A percentile compares a stretch with the other conserved stretches of the same genome.
Evolutionary conservation across 495 filamentous ascomycete species (phyloP).

Genomic region (Monascus purpureus): DNA sequence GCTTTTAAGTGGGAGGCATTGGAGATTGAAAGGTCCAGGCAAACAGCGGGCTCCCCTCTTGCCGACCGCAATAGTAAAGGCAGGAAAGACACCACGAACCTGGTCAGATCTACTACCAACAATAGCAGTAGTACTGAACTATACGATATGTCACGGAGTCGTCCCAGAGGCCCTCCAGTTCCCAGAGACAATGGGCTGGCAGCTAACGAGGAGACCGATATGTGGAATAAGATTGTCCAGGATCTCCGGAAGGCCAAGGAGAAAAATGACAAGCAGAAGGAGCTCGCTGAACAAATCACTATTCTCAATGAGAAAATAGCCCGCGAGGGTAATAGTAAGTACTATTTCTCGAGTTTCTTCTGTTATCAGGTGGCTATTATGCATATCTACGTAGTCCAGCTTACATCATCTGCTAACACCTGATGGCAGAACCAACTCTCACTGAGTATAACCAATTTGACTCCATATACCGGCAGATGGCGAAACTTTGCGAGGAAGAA

Average conservation of each 20-base stretch:
- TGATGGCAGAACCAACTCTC: slow-evolving; percentile 23
- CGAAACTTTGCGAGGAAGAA: slow-evolving; percentile 49
- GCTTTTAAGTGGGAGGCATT: slow-evolving; percentile 14
- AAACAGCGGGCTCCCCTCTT: background rate
- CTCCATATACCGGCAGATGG: slow-evolving; percentile 44
- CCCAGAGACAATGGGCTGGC: slow-evolving; percentile 34
- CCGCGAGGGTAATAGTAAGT: slow-evolving; percentile 31
- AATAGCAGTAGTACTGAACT: background rate
- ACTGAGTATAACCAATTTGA: slow-evolving; percentile 37
- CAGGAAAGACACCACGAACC: background rate
- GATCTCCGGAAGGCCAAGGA: slow-evolving; percentile 46
- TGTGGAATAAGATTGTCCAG: slow-evolving; percentile 49
- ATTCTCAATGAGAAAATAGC: slow-evolving; percentile 36
- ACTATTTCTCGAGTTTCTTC: slow-evolving; percentile 4
- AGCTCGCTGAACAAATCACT: slow-evolving; percentile 37
- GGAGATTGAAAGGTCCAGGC: slow-evolving; percentile 3
- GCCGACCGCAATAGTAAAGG: background rate
- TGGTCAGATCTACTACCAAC: background rate
- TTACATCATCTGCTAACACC: background rate
- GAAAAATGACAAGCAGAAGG: slow-evolving; percentile 41
- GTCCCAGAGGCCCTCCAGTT: slow-evolving; percentile 23
- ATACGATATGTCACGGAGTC: slow-evolving; percentile 29
- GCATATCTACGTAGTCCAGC: background rate
- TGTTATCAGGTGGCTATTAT: no score
- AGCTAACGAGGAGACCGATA: slow-evolving; percentile 46